Conservation (phyloP, 352 stramenopile species). For the Pythium volutum region DNA sequence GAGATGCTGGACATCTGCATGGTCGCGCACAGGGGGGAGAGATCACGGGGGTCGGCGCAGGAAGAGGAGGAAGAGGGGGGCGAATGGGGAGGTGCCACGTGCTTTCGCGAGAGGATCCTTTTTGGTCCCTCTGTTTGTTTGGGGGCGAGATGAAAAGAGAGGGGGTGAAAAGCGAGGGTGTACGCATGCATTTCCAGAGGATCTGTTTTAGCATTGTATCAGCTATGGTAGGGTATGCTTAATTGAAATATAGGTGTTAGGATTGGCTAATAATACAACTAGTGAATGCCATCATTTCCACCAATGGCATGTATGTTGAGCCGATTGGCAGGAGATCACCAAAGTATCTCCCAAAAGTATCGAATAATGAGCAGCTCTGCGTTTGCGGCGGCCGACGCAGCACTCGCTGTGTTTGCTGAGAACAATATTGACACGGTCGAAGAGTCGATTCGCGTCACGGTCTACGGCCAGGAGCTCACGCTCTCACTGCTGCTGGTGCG, state of each 20-base stretch:
- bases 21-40: neutral
- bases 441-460: slow-evolving; percentile 48
- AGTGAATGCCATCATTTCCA: too few relatives aligned
- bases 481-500: slow-evolving; percentile 66
- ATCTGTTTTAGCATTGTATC: neutral
- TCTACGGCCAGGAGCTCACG: slow-evolving; percentile 49
- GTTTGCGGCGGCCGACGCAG: slow-evolving; percentile 3
- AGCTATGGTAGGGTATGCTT: too few relatives aligned
- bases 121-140: neutral
- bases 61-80: neutral
- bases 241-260: too few relatives aligned
- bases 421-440: slow-evolving; percentile 59
- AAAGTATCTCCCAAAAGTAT: too few relatives aligned
- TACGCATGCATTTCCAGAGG: neutral
- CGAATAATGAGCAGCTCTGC: neutral
- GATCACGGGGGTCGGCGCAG: neutral
- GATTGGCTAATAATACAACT: too few relatives aligned
- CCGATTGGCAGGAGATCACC: too few relatives aligned
- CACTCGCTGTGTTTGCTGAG: slow-evolving; percentile 49
- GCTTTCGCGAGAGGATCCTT: neutral
- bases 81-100: slow-evolving; percentile 11
- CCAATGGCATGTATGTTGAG: too few relatives aligned
- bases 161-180: neutral
- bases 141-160: neutral
- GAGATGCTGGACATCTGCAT: slow-evolving; percentile 81